Conservation (phyloP, 345 rosid genomes). For the Rhodomyrtus tomentosa region DNA sequence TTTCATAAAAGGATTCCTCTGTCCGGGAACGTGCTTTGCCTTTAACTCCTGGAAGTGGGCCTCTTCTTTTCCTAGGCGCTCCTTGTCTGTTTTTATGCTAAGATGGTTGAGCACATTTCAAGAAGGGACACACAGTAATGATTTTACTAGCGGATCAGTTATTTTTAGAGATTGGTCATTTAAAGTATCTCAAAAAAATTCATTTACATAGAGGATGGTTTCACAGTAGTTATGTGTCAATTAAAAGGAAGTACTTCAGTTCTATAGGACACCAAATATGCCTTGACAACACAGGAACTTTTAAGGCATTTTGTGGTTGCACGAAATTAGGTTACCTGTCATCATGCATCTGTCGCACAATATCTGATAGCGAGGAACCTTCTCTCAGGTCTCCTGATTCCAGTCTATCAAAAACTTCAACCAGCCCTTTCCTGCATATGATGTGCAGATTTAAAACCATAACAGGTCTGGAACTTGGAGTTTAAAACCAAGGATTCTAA, state of each 20-base stretch:
- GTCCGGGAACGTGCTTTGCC: constrained; percentile 76
- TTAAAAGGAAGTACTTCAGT: neutral
- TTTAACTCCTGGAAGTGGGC: constrained; percentile 53
- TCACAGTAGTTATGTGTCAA: neutral
- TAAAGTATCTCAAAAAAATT: neutral
- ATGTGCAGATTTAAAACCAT: neutral
- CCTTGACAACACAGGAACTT: neutral
- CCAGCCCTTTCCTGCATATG: constrained; percentile 56
- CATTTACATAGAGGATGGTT: neutral
- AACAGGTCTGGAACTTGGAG: neutral
- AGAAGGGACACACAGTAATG: neutral
- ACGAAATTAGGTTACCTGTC: constrained; percentile 29
- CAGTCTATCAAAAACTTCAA: constrained; percentile 51
- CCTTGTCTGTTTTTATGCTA: constrained; percentile 51
- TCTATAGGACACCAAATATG: neutral
- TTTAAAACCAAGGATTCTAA: neutral
- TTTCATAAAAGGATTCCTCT: constrained; percentile 88
- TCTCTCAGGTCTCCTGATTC: constrained; percentile 48
- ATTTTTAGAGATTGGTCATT: neutral
- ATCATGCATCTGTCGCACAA: constrained; percentile 57
- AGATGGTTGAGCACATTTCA: neutral
- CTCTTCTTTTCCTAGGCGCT: constrained; percentile 62
- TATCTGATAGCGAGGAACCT: constrained; percentile 29
- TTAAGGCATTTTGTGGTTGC: neutral
- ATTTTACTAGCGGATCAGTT: neutral